These are phyloP conservation scores for Apophysomyces ossiformis DNA, from an alignment of 371 early-diverging fungal species.

Conservation along the genomic window DNA sequence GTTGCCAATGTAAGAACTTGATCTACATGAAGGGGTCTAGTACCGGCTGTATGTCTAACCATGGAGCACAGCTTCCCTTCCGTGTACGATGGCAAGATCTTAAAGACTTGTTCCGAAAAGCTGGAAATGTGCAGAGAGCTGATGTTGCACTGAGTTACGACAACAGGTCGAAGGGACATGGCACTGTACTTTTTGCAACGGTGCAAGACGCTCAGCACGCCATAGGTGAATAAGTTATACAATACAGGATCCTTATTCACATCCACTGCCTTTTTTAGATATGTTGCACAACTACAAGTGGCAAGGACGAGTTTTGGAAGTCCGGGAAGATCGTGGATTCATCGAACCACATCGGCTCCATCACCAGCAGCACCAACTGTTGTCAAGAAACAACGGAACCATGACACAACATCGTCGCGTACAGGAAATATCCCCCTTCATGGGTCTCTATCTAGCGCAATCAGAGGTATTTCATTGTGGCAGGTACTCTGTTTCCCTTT, in stretches of 20 bases:
- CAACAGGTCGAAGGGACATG: constrained; percentile 74
- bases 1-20: constrained; percentile 26
- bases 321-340: constrained; percentile 68
- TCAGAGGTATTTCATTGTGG: constrained; percentile 2
- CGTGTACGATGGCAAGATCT: constrained; percentile 83
- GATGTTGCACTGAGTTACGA: constrained; percentile 74
- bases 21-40: background rate
- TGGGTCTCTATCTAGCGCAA: background rate
- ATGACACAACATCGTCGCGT: constrained; percentile 1
- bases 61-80: constrained; percentile 65
- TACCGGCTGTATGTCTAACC: background rate
- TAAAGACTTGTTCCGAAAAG: constrained; percentile 81
- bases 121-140: constrained; percentile 73
- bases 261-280: constrained; percentile 32
- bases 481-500: background rate
- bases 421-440: background rate
- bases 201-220: constrained; percentile 73
- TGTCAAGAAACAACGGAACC: background rate
- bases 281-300: constrained; percentile 72
- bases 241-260: constrained; percentile 2
- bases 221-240: constrained; percentile 51
- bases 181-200: constrained; percentile 73
- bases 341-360: constrained; percentile 22
- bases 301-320: constrained; percentile 75
- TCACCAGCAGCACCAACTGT: background rate